Percentiles rank a stretch among this genome's conserved stretches.
phyloP scores from a whole-genome alignment of 208 protist species.

The Crithidia expoeki region DNA sequence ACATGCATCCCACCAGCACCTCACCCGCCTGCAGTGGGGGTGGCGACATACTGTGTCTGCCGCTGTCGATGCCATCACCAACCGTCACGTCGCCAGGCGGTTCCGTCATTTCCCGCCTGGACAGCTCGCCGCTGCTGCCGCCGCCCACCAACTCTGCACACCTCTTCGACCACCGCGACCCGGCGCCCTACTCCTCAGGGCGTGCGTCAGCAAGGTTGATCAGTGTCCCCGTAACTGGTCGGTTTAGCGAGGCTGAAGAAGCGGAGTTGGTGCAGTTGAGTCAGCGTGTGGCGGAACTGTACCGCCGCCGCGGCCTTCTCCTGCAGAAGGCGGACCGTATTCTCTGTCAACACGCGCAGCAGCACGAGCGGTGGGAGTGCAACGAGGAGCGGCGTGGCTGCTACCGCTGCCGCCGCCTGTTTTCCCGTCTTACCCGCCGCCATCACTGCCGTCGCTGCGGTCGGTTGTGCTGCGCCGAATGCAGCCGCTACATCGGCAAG shows the following conservation, averaged over 20 bases:
- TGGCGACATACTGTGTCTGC: slow-evolving; percentile 28
- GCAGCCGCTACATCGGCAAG: slow-evolving; percentile 57
- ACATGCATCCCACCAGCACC: slow-evolving; percentile 29
- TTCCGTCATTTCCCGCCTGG: slow-evolving; percentile 14
- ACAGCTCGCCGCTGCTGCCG: slow-evolving; percentile 23
- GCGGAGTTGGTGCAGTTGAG: slow-evolving; percentile 28
- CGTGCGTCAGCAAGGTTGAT: neutral
- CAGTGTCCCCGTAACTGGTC: neutral
- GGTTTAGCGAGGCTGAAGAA: slow-evolving; percentile 22
- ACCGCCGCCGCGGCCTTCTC: slow-evolving; percentile 32
- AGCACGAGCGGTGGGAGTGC: slow-evolving; percentile 54
- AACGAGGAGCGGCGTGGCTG: slow-evolving; percentile 49
- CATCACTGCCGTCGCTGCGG: slow-evolving; percentile 84
- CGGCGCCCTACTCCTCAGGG: neutral
- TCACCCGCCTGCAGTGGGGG: slow-evolving; percentile 35
- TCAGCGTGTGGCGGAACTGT: slow-evolving; percentile 32
- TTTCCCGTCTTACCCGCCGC: slow-evolving; percentile 45
- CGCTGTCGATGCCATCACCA: slow-evolving; percentile 19
- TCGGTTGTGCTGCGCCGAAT: slow-evolving; percentile 60
- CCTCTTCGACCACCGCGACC: slow-evolving; percentile 7
- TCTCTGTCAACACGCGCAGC: slow-evolving; percentile 40
- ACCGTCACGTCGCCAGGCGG: slow-evolving; percentile 1
- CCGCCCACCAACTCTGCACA: neutral
- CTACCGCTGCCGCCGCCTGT: slow-evolving; percentile 52
- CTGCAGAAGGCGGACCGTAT: slow-evolving; percentile 38